These are phyloP conservation scores for Lactarius tabidus DNA, from an alignment of 768 basidiomycete genomes.

Conservation along the genomic window DNA sequence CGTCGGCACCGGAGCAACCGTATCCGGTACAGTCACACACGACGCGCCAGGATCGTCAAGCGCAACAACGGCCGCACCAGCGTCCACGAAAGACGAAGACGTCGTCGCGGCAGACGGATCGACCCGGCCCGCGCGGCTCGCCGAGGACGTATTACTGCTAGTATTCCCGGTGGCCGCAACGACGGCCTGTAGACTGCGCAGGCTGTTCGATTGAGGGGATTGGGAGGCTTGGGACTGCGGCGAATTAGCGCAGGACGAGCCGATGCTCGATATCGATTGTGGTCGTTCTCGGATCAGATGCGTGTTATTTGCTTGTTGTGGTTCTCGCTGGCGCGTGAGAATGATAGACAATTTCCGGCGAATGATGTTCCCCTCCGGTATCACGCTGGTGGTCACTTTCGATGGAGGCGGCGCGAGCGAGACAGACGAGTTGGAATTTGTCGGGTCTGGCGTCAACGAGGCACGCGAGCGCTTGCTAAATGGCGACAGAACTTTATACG, in stretches of 20 bases:
- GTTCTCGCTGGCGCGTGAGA: conserved; percentile 32
- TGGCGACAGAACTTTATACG: conserved; percentile 30
- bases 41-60: background rate
- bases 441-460: conserved; percentile 21
- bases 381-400: background rate
- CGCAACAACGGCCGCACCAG: background rate
- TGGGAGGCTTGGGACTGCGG: conserved; percentile 34
- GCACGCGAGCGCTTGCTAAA: conserved; percentile 25
- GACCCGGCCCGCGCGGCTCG: conserved; percentile 32
- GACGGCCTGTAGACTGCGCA: conserved; percentile 53
- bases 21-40: background rate
- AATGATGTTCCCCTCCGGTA: conserved; percentile 17
- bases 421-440: conserved; percentile 22
- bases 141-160: background rate
- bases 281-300: conserved; percentile 45
- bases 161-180: background rate
- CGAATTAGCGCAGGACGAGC: conserved; percentile 29
- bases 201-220: conserved; percentile 47
- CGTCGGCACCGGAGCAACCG: background rate
- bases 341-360: conserved; percentile 37
- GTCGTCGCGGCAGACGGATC: background rate
- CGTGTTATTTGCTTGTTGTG: conserved; percentile 26
- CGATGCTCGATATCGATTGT: conserved; percentile 54
- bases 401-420: conserved; percentile 3
- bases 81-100: background rate